Conservation (phyloP, 2,329 filamentous ascomycete species). For the Penicillium glabrum region DNA sequence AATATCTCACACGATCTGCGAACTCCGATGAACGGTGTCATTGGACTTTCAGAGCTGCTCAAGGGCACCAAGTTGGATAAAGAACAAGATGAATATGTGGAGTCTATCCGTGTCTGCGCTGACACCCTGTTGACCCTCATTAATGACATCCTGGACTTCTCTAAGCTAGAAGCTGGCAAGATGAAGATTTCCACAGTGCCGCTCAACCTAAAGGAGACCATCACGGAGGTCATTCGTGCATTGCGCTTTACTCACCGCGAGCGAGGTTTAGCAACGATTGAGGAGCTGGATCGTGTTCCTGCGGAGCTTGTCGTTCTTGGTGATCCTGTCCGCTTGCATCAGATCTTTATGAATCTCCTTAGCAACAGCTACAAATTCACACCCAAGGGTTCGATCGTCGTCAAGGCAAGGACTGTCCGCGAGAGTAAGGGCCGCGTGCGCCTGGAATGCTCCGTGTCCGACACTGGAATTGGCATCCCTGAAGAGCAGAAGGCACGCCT, state of each 20-base stretch:
- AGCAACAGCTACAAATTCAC: constrained; percentile 96
- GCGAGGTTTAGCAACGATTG: constrained; percentile 59
- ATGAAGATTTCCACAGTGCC: constrained; percentile 86
- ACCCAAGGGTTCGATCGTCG: constrained; percentile 79
- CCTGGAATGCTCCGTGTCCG: constrained; percentile 80
- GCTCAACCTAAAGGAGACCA: constrained; percentile 70
- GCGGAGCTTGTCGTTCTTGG: constrained; percentile 70
- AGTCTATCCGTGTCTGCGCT: constrained; percentile 65
- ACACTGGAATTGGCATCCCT: constrained; percentile 90
- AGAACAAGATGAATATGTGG: constrained; percentile 63
- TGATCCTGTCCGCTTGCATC: constrained; percentile 78
- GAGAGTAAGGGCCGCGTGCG: constrained; percentile 71
- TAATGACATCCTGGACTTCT: constrained; percentile 89
- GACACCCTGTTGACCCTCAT: constrained; percentile 82
- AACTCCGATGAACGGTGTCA: constrained; percentile 90
- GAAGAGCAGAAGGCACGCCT: constrained; percentile 74
- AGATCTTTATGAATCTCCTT: constrained; percentile 78
- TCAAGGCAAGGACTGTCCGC: constrained; percentile 70
- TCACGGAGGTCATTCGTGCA: constrained; percentile 63
- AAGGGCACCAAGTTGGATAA: constrained; percentile 57
- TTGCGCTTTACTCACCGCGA: constrained; percentile 64
- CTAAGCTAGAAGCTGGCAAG: constrained; percentile 80
- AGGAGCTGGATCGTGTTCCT: constrained; percentile 63
- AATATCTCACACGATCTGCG: constrained; percentile 89
- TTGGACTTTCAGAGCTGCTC: constrained; percentile 69